Percentiles rank a stretch among this genome's conserved stretches.
Conservation (phyloP, 768 basidiomycete species). For the Exsudoporus frostii region DNA sequence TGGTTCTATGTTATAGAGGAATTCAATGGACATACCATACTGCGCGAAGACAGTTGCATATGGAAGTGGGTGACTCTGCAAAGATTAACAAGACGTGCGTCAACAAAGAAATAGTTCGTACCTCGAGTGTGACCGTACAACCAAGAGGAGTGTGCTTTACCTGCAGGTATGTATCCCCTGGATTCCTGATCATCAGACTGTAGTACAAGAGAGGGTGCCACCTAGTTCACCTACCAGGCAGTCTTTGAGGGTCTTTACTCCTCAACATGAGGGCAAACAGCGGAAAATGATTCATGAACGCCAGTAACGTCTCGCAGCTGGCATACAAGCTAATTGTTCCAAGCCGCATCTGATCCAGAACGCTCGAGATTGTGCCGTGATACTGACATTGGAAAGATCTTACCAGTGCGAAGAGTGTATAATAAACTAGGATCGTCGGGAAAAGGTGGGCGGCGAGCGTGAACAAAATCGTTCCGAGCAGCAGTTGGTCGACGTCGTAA, state of each 20-base stretch:
- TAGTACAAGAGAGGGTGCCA: neutral
- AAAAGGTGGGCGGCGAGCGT: slow-evolving; percentile 77
- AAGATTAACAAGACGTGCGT: neutral
- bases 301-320: slow-evolving; percentile 58
- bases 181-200: neutral
- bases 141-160: slow-evolving; percentile 27
- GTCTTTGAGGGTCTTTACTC: slow-evolving; percentile 74
- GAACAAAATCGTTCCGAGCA: slow-evolving; percentile 92
- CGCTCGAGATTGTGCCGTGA: neutral
- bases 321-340: slow-evolving; percentile 59
- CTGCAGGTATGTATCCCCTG: slow-evolving; percentile 29
- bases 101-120: neutral
- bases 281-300: slow-evolving; percentile 90
- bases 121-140: slow-evolving; percentile 20
- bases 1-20: neutral
- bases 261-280: slow-evolving; percentile 84
- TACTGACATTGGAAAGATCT: neutral
- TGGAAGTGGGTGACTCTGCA: slow-evolving; percentile 52
- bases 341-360: slow-evolving; percentile 44
- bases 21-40: slow-evolving; percentile 40
- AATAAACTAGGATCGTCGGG: slow-evolving; percentile 86
- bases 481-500: slow-evolving; percentile 89
- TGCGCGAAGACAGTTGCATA: slow-evolving; percentile 53
- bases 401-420: slow-evolving; percentile 73
- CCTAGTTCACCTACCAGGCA: slow-evolving; percentile 58